A percentile compares a stretch with the other conserved stretches of the same genome.
phyloP scores from a whole-genome alignment of 805 yeast genomes.

The Lachancea cidri region DNA sequence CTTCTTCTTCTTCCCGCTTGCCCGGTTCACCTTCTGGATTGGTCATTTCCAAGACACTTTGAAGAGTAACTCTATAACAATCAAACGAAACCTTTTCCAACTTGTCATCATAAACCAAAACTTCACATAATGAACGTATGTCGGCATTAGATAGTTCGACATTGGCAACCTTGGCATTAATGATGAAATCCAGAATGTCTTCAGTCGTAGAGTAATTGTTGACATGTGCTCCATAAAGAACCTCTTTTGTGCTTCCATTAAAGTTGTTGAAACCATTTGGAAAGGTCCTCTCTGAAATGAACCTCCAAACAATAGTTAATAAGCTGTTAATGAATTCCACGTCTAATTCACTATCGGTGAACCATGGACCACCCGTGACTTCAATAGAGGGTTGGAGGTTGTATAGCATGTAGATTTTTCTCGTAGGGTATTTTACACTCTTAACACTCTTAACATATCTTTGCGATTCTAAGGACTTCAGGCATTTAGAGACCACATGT shows the following conservation, averaged over 20 bases:
- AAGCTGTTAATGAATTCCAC: slow-evolving; percentile 86
- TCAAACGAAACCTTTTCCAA: slow-evolving; percentile 60
- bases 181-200: slow-evolving; percentile 70
- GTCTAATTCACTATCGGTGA: slow-evolving; percentile 91
- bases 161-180: slow-evolving; percentile 65
- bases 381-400: slow-evolving; percentile 90
- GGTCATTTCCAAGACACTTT: slow-evolving; percentile 65
- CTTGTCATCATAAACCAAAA: slow-evolving; percentile 79
- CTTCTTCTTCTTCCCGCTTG: slow-evolving; percentile 20
- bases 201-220: slow-evolving; percentile 65
- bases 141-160: slow-evolving; percentile 73
- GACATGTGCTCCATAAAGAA: slow-evolving; percentile 49
- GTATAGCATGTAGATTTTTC: slow-evolving; percentile 94
- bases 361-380: slow-evolving; percentile 99
- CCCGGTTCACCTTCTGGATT: slow-evolving; percentile 25
- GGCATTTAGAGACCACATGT: slow-evolving; percentile 79
- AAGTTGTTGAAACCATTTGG: slow-evolving; percentile 58
- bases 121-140: slow-evolving; percentile 80
- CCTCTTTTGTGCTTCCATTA: slow-evolving; percentile 16
- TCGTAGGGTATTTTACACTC: slow-evolving; percentile 85
- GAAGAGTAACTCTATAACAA: slow-evolving; percentile 78
- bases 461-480: slow-evolving; percentile 74
- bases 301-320: slow-evolving; percentile 83
- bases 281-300: slow-evolving; percentile 65
- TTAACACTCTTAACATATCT: slow-evolving; percentile 85